phyloP scores from a whole-genome alignment of 495 filamentous ascomycete species.

The Parathielavia hyrcaniae region DNA sequence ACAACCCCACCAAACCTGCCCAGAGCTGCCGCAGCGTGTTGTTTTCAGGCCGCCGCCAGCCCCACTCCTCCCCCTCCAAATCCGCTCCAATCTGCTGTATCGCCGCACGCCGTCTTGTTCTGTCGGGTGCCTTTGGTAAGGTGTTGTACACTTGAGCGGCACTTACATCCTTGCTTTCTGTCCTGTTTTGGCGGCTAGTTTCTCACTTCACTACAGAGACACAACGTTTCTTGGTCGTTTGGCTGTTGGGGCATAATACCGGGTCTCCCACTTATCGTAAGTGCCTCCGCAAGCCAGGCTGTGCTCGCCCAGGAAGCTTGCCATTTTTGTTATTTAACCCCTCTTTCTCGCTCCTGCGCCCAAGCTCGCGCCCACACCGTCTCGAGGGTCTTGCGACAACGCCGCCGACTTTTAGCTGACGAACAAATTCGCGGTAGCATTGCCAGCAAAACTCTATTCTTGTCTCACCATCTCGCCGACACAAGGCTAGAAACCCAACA shows the following conservation, averaged over 20 bases:
- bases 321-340: conserved; percentile 13
- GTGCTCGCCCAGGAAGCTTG: conserved; percentile 5
- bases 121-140: too few relatives aligned
- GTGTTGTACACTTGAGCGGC: too few relatives aligned
- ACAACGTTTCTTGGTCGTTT: background rate
- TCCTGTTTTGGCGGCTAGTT: background rate
- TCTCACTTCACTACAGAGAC: background rate
- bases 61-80: conserved; percentile 23
- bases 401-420: conserved; percentile 2
- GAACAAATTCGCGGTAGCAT: background rate
- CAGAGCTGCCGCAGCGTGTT: background rate
- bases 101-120: conserved; percentile 3
- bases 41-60: conserved; percentile 22
- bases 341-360: conserved; percentile 13
- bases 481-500: background rate
- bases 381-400: conserved; percentile 1
- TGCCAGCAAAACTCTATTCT: background rate
- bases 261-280: conserved; percentile 9
- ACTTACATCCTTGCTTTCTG: background rate
- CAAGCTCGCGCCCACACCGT: background rate
- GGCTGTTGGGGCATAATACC: background rate
- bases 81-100: conserved; percentile 29
- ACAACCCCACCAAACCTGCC: conserved; percentile 24
- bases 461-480: background rate
- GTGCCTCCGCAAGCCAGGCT: conserved; percentile 9